These are phyloP conservation scores for Tolypocladium paradoxum DNA, from an alignment of 2,329 filamentous ascomycete genomes.

Conservation along the genomic window DNA sequence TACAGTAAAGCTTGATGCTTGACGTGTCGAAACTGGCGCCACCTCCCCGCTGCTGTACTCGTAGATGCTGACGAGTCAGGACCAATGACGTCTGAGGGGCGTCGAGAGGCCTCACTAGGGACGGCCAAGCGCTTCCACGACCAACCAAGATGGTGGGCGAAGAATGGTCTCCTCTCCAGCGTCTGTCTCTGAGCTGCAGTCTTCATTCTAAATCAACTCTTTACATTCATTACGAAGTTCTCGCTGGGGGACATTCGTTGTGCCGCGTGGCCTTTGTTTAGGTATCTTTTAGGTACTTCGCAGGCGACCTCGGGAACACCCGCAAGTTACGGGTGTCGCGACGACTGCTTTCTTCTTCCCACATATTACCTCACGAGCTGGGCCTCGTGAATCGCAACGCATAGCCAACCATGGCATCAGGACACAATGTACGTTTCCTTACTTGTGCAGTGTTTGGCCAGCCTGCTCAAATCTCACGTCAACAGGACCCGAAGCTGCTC, in stretches of 20 bases:
- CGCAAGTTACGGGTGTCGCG: background rate
- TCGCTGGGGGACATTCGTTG: background rate
- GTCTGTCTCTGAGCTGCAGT: background rate
- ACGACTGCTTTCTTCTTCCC: background rate
- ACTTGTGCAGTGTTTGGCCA: no score
- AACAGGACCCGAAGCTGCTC: slow-evolving; percentile 50
- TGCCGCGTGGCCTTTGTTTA: background rate
- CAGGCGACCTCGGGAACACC: no score
- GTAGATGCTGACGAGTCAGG: no score
- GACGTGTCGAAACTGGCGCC: background rate
- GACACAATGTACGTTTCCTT: slow-evolving; percentile 17
- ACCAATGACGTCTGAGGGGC: slow-evolving; percentile 1
- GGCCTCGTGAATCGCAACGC: background rate
- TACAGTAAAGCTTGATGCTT: background rate
- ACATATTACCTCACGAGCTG: background rate
- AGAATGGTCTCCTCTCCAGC: background rate
- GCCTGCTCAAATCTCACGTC: background rate
- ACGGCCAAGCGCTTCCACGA: background rate
- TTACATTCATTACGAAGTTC: background rate
- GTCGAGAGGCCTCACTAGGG: background rate
- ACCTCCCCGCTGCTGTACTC: background rate
- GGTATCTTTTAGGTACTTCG: no score
- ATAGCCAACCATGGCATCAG: slow-evolving; percentile 15
- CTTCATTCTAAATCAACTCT: background rate
- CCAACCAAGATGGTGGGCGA: background rate